These are phyloP conservation scores for Fragaria iinumae DNA, from an alignment of 306 rosid genomes.

Conservation along the genomic window DNA sequence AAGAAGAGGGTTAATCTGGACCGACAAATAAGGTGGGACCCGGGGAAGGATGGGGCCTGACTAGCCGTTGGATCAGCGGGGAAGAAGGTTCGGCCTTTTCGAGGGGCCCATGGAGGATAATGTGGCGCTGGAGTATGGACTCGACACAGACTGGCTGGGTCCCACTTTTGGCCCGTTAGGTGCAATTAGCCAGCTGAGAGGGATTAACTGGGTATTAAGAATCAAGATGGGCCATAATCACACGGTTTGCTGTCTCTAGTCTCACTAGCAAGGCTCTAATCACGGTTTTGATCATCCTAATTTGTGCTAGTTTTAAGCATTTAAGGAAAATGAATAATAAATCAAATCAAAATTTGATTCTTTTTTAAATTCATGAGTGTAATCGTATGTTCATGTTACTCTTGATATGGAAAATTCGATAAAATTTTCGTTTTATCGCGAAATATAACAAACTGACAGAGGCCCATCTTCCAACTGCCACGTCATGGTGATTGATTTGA, in stretches of 20 bases:
- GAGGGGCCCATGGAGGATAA: constrained; percentile 29
- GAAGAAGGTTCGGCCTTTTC: constrained; percentile 35
- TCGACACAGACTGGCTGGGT: constrained; percentile 46
- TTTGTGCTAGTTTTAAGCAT: too few species aligned
- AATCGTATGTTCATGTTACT: too few species aligned
- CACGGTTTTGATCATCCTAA: too few species aligned
- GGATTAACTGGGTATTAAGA: background rate
- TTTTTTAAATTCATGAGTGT: too few species aligned
- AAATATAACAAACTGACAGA: too few species aligned
- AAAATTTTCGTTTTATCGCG: too few species aligned
- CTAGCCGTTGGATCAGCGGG: constrained; percentile 68
- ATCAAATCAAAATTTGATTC: too few species aligned
- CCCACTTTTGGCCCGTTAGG: constrained; percentile 18
- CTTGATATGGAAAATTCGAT: too few species aligned
- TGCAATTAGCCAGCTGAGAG: background rate
- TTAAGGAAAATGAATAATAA: too few species aligned
- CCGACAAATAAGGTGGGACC: constrained; percentile 36
- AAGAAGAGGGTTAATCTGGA: constrained; percentile 32
- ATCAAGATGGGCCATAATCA: background rate
- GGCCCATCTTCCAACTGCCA: too few species aligned
- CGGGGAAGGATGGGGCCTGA: constrained; percentile 26
- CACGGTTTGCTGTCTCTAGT: background rate
- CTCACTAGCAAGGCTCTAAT: background rate
- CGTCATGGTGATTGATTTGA: too few species aligned
- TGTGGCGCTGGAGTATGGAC: constrained; percentile 19